Percentiles rank a stretch among this genome's conserved stretches.
Conservation (phyloP, 352 stramenopile genomes). For the Globisporangium cylindrosporum region DNA sequence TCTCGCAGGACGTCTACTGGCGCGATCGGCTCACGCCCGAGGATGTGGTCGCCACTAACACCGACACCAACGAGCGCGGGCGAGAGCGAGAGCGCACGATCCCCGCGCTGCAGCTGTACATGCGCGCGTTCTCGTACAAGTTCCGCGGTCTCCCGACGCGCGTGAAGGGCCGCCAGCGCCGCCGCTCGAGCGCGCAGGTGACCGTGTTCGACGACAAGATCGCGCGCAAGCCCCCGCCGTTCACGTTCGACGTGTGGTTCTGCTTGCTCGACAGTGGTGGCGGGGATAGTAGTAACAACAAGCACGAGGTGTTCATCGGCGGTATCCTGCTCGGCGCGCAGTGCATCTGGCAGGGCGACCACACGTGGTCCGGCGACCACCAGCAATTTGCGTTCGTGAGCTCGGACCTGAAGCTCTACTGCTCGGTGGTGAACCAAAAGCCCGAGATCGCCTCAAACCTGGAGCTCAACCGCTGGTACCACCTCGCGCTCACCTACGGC, state of each 20-base stretch:
- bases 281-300: background rate
- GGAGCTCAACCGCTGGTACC: conserved; percentile 35
- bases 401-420: conserved; percentile 36
- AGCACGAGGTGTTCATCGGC: conserved; percentile 8
- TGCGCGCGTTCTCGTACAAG: background rate
- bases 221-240: background rate
- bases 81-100: background rate
- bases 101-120: background rate
- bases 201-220: background rate
- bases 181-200: background rate
- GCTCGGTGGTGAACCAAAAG: conserved; percentile 39
- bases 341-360: conserved; percentile 25
- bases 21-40: background rate
- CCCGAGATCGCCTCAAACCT: conserved; percentile 23
- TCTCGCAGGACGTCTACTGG: conserved; percentile 1
- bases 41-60: background rate
- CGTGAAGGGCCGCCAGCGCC: background rate
- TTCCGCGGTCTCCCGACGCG: background rate
- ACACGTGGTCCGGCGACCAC: conserved; percentile 36
- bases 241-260: background rate
- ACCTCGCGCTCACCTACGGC: conserved; percentile 46
- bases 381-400: conserved; percentile 42
- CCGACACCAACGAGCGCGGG: background rate
- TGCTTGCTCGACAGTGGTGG: background rate
- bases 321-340: conserved; percentile 43